A percentile compares a stretch with the other conserved stretches of the same genome.
Evolutionary conservation across 495 filamentous ascomycete genomes (phyloP).

Genomic region (Aspergillus hancockii): DNA sequence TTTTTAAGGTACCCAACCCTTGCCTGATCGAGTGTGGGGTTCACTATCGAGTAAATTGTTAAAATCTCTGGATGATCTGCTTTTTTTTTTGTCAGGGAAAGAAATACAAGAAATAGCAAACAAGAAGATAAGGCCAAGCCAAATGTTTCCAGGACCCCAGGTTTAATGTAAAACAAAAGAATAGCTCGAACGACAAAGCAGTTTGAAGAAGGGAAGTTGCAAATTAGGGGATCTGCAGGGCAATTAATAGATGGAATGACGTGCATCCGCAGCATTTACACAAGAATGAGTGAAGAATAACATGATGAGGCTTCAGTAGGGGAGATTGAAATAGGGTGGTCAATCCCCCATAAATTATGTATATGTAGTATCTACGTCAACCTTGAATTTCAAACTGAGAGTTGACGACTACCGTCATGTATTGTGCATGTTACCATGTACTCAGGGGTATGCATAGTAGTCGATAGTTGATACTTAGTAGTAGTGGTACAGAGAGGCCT

Average conservation of each 20-base stretch:
- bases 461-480: too few species aligned
- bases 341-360: background rate
- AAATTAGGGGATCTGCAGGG: constrained; percentile 9
- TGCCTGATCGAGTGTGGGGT: constrained; percentile 1
- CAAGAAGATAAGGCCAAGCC: background rate
- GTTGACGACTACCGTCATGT: background rate
- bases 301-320: background rate
- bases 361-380: background rate
- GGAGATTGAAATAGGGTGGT: background rate
- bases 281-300: background rate
- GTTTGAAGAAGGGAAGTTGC: background rate
- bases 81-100: too few species aligned
- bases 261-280: constrained; percentile 9
- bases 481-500: background rate
- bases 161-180: background rate
- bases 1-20: background rate
- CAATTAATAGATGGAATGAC: constrained; percentile 14
- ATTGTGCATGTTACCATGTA: background rate
- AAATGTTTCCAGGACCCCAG: background rate
- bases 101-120: background rate
- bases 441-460: background rate
- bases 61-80: background rate
- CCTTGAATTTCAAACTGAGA: background rate
- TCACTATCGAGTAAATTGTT: background rate
- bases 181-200: background rate